Evolutionary conservation across 2,329 filamentous ascomycete species (phyloP).

Genomic region (Trichophyton benhamiae): DNA sequence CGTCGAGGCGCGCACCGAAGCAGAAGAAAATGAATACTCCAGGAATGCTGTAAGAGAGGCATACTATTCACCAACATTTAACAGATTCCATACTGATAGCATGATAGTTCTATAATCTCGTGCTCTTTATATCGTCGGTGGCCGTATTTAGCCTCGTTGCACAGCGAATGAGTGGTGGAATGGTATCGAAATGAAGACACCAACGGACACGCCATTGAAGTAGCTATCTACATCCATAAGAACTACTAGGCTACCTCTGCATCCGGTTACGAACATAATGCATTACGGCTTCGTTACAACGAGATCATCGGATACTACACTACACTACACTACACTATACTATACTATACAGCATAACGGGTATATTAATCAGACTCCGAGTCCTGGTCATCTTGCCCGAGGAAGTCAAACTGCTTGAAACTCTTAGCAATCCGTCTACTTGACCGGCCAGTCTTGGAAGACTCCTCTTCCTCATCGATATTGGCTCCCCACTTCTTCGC

Average conservation of each 20-base stretch:
- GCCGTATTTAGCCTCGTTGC: slow-evolving; percentile 88
- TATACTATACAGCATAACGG: background rate
- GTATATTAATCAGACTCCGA: slow-evolving; percentile 24
- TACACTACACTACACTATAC: background rate
- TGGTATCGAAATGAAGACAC: slow-evolving; percentile 14
- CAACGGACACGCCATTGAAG: background rate
- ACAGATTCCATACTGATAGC: background rate
- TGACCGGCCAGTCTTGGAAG: slow-evolving; percentile 25
- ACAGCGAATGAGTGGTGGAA: slow-evolving; percentile 57
- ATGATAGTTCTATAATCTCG: slow-evolving; percentile 84
- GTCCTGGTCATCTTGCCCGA: slow-evolving; percentile 59
- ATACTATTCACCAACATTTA: background rate
- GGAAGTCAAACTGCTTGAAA: slow-evolving; percentile 42
- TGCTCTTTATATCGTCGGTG: slow-evolving; percentile 91
- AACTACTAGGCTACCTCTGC: background rate
- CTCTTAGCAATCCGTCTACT: slow-evolving; percentile 33
- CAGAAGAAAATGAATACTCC: slow-evolving; percentile 89
- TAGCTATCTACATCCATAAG: slow-evolving; percentile 5
- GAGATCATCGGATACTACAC: no score
- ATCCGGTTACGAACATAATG: background rate
- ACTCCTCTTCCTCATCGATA: slow-evolving; percentile 30
- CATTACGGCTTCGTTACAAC: background rate
- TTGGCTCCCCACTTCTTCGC: slow-evolving; percentile 61
- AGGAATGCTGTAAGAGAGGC: slow-evolving; percentile 63
- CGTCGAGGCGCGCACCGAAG: slow-evolving; percentile 82